Base-by-base conservation (phyloP, 352 stramenopile species). In the Globisporangium okanoganense region DNA sequence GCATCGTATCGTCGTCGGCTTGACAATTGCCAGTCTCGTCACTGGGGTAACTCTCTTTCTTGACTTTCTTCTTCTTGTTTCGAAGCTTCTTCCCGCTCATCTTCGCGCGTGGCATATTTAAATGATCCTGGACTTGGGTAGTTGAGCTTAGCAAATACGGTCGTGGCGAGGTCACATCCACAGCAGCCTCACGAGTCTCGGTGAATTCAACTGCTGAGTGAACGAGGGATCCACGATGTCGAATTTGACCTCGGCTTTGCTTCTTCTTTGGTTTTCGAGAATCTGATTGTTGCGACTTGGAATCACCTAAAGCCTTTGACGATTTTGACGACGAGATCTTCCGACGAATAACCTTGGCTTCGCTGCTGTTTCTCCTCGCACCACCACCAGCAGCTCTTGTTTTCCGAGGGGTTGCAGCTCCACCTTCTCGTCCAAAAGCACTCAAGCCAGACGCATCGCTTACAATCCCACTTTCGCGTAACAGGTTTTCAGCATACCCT, bases 401-500 rank as follows among this genome's bases (percentile, higher is more conserved):
- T 56, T 62, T 48, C 4, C 45, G 52, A n/a, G 61, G 61, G 1
- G 61, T 58, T 10, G 27, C 35, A 14, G 8, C 48, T 20, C 61
- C 33, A 31, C 22, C 35, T 2, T 62, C 61, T 9, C 61, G 61
- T 25, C 24, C 44, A 45, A 33, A 38, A 14, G 27, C 41, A 20
- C 25, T 35, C 1, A n/a, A 5, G 6, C 43, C 35, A 20, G 33
- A 24, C 9, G 20, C 12, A n/a, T 48, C 45, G 16, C 5, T 51
- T 9, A 80, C 56, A 25, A 63, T 58, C 1, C 75, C 76, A 9
- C 61, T 52, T 10, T 85, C 78, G 0, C 65, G 67, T 29, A 90
- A 56, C 31, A 69, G 69, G 8, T 22, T 31, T n/a, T 90, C 80
- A 8, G 78, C 43, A 33, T 70, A 60, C 5, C 62, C 58, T 5